Base-by-base conservation (phyloP, 2,329 filamentous ascomycete species). In the Phyllosticta citribraziliensis region DNA sequence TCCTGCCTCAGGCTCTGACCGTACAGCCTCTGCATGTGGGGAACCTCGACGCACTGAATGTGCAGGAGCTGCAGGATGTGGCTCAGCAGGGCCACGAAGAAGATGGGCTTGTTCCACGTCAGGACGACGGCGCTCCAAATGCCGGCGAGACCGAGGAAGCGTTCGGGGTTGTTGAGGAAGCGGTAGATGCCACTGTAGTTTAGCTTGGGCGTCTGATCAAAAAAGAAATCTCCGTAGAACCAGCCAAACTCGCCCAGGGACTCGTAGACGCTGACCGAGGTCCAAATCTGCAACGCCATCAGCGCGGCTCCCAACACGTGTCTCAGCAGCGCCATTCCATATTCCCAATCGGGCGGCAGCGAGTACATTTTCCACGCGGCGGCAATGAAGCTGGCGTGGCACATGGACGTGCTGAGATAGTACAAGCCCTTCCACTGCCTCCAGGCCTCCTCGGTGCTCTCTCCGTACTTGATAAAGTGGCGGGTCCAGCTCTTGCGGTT, bases 141-240 rank as follows among this genome's bases (percentile, higher is more conserved):
- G n/a, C 92, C 94, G 19, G 93, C 93, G 5, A 95, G 86, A 27
- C 94, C 94, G 65, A 99, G 87, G 50, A 97, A 87, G 61, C 93
- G 88, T 74, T 99, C 94, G 0, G 94, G 94, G 70, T 97, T 99
- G 78, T 99, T 99, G 66, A 99, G 80, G 76, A 96, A 99, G 55
- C 94, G 91, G 74, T 99, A 99, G 69, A 99, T 99, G 64, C 93
- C 95, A 67, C 88, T 91, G 75, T 99, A 99, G 0, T 90, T 97
- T 64, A 97, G 81, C 75, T 94, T 96, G 12, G 88, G 87, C 11
- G 87, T 84, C 54, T 90, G 88, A 64, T 97, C 91, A 71, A 94
- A 97, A 80, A 99, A 97, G 79, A 97, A 99, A 72, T 99, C 94
- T 19, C 94, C 94, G 70, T 92, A 97, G 79, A 97, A 97, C 93